Conservation (phyloP, 179 eudicot genomes). For the Amaranthus tricolor region DNA sequence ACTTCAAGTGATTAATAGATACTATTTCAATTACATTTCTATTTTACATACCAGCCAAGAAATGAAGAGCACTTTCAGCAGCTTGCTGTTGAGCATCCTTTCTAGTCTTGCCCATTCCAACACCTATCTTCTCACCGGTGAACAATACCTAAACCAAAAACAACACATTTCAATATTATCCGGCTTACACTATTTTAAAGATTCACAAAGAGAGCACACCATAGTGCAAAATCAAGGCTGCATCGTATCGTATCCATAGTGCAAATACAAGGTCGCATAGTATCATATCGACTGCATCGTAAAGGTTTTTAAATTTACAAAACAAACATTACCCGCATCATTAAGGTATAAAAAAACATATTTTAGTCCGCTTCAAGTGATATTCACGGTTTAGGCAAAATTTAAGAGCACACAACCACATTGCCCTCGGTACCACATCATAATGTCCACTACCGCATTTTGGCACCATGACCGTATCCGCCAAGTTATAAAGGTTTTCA, state of each 20-base stretch:
- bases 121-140: slow-evolving; percentile 88
- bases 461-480: no score
- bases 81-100: slow-evolving; percentile 99
- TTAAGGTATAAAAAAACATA: no score
- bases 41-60: slow-evolving; percentile 65
- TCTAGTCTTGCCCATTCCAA: slow-evolving; percentile 89
- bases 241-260: not conserved
- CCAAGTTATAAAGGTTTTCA: no score
- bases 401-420: no score
- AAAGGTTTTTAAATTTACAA: not conserved
- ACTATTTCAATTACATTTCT: not conserved
- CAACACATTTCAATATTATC: slow-evolving; percentile 11
- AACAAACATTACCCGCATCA: no score
- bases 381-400: no score
- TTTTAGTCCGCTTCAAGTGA: no score
- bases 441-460: no score
- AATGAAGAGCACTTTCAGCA: slow-evolving; percentile 86
- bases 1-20: no score
- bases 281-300: no score
- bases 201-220: not conserved
- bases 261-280: not conserved
- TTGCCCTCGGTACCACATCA: no score
- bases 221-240: no score
- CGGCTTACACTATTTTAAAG: not conserved
- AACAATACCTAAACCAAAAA: slow-evolving; percentile 64